These are phyloP conservation scores for Hydnomerulius pinastri DNA, from an alignment of 768 basidiomycete species.

Conservation along the genomic window DNA sequence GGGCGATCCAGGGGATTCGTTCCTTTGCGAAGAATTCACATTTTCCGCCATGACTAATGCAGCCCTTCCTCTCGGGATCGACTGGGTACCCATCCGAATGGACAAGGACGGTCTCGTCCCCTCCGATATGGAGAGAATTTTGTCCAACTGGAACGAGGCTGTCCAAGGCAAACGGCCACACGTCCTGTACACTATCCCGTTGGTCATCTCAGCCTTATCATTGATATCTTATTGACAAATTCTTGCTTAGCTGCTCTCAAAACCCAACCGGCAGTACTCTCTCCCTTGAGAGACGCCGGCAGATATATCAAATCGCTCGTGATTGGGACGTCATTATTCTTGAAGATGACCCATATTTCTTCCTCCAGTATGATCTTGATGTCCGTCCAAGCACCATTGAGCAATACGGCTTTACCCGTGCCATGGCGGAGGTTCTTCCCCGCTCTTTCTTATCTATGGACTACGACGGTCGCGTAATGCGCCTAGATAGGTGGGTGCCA, in stretches of 20 bases:
- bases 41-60: constrained; percentile 45
- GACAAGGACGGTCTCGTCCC: constrained; percentile 54
- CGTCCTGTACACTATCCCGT: constrained; percentile 53
- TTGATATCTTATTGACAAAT: constrained; percentile 3
- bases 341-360: constrained; percentile 55
- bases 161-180: constrained; percentile 49
- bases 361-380: constrained; percentile 43
- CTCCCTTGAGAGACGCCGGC: constrained; percentile 43
- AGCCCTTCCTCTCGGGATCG: constrained; percentile 41
- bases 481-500: constrained; percentile 42
- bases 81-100: constrained; percentile 47
- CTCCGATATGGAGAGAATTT: constrained; percentile 44
- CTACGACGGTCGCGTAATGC: constrained; percentile 49
- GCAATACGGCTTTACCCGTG: constrained; percentile 27
- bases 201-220: constrained; percentile 17
- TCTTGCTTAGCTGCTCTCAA: constrained; percentile 34
- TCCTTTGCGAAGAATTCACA: constrained; percentile 45
- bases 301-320: constrained; percentile 49
- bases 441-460: constrained; percentile 50
- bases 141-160: constrained; percentile 45
- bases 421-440: constrained; percentile 34
- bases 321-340: constrained; percentile 54
- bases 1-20: constrained; percentile 44
- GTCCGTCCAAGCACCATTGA: constrained; percentile 24
- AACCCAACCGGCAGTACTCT: constrained; percentile 55